Conservation (phyloP, 371 early-diverging fungal genomes). For the Phascolomyces articulosus region DNA sequence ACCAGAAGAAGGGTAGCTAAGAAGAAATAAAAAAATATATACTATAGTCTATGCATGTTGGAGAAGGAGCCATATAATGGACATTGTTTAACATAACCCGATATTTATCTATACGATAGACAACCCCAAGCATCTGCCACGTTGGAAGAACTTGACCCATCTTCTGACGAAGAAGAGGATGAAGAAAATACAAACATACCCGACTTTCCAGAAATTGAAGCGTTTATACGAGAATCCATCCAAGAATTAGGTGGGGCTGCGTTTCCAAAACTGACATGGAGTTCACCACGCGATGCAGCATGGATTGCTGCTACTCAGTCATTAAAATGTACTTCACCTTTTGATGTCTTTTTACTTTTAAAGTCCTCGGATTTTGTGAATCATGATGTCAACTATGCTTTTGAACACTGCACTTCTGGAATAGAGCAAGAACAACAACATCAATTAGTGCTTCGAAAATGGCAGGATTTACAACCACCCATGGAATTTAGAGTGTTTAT, state of each 20-base stretch:
- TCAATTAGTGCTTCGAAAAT: slow-evolving; percentile 81
- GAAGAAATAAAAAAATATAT: background rate
- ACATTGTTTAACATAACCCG: too few species aligned
- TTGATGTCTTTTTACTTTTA: slow-evolving; percentile 85
- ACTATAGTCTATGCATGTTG: too few species aligned
- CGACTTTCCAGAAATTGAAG: slow-evolving; percentile 63
- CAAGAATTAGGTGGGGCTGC: slow-evolving; percentile 78
- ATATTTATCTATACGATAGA: too few species aligned
- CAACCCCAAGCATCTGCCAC: slow-evolving; percentile 47
- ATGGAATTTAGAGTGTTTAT: slow-evolving; percentile 96
- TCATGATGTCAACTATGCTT: slow-evolving; percentile 84
- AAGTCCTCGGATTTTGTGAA: slow-evolving; percentile 90
- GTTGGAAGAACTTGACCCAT: slow-evolving; percentile 49
- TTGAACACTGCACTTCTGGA: slow-evolving; percentile 57
- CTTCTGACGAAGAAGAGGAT: slow-evolving; percentile 51
- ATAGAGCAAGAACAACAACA: slow-evolving; percentile 7
- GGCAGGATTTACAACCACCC: slow-evolving; percentile 84
- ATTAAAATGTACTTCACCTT: slow-evolving; percentile 72
- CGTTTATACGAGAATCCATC: slow-evolving; percentile 68
- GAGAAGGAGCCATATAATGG: too few species aligned
- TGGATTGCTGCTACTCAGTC: slow-evolving; percentile 87
- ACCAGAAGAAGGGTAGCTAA: slow-evolving; percentile 63
- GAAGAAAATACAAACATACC: slow-evolving; percentile 31
- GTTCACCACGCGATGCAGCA: slow-evolving; percentile 90
- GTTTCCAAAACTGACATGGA: slow-evolving; percentile 95